Evolutionary conservation across 192 early-diverging fungal genomes (phyloP).

Genomic region (Gaertneriomyces sp.): DNA sequence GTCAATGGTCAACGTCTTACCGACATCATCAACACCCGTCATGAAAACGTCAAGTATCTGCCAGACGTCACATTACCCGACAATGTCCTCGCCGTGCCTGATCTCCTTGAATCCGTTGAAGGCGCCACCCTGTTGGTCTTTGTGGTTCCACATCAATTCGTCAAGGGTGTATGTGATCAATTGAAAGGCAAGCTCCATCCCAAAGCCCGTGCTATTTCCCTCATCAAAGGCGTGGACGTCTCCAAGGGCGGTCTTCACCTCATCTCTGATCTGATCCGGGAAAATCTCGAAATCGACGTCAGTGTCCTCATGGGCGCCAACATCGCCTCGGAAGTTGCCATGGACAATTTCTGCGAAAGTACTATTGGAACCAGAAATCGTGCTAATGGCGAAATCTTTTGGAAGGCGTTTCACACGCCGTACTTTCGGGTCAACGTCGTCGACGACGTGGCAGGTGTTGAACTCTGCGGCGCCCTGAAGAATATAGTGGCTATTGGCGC

Average conservation of each 20-base stretch:
- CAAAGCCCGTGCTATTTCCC: conserved; percentile 82
- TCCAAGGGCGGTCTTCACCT: conserved; percentile 69
- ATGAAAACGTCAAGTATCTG: conserved; percentile 80
- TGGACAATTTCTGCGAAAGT: conserved; percentile 92
- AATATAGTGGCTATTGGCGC: conserved; percentile 98
- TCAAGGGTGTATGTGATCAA: conserved; percentile 75
- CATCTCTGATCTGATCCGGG: conserved; percentile 77
- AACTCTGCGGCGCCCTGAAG: conserved; percentile 97
- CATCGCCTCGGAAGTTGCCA: conserved; percentile 93
- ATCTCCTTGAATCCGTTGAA: conserved; percentile 70
- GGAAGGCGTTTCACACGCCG: conserved; percentile 77
- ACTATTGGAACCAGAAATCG: conserved; percentile 72
- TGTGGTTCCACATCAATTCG: conserved; percentile 93
- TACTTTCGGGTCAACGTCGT: conserved; percentile 85
- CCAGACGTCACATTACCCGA: conserved; percentile 79
- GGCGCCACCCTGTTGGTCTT: conserved; percentile 90
- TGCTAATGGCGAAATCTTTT: conserved; percentile 74
- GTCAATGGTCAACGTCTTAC: conserved; percentile 80
- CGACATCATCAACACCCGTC: conserved; percentile 89
- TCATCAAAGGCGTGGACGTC: conserved; percentile 90
- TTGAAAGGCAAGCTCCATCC: conserved; percentile 69
- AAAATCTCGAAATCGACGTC: conserved; percentile 71
- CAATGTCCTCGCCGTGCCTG: conserved; percentile 82
- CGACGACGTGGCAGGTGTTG: conserved; percentile 85
- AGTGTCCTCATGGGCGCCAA: conserved; percentile 93